A percentile compares a stretch with the other conserved stretches of the same genome.
These are phyloP conservation scores for Rhizophagus clarus DNA, from an alignment of 192 early-diverging fungal genomes.

Conservation along the genomic window DNA sequence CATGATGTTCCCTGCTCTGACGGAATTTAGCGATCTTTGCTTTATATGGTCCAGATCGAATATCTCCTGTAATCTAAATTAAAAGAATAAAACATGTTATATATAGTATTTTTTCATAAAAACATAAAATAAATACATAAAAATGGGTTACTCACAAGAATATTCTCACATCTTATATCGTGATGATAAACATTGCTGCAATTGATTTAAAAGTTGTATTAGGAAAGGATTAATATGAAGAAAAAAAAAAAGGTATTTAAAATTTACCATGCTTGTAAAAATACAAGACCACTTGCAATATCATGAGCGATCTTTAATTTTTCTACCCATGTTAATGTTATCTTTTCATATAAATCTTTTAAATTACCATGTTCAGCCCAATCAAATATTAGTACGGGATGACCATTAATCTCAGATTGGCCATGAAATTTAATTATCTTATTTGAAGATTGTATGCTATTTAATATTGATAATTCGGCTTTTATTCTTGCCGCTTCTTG, in stretches of 20 bases:
- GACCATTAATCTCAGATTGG: background rate
- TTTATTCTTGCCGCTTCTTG: background rate
- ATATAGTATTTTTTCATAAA: background rate
- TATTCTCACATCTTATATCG: conserved; percentile 23
- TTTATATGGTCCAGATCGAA: background rate
- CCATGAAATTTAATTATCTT: conserved; percentile 26
- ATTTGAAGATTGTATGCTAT: background rate
- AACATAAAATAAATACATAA: background rate
- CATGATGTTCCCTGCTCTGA: background rate
- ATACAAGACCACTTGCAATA: conserved; percentile 5
- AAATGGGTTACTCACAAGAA: background rate
- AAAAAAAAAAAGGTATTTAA: background rate
- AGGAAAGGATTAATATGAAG: background rate
- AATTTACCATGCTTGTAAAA: conserved; percentile 9
- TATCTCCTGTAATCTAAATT: conserved; percentile 6
- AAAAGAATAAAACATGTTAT: background rate
- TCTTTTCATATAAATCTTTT: background rate
- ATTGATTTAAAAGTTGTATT: background rate
- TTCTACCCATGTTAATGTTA: background rate
- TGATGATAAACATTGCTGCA: background rate
- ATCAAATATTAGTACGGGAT: background rate
- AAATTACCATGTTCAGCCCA: conserved; percentile 29
- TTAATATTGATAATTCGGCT: conserved; percentile 3
- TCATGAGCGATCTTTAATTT: conserved; percentile 23
- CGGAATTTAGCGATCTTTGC: conserved; percentile 24